Percentiles rank a stretch among this genome's conserved stretches.
phyloP scores from a whole-genome alignment of 164 flowering plant genomes.

The Kalanchoe fedtschenkoi region DNA sequence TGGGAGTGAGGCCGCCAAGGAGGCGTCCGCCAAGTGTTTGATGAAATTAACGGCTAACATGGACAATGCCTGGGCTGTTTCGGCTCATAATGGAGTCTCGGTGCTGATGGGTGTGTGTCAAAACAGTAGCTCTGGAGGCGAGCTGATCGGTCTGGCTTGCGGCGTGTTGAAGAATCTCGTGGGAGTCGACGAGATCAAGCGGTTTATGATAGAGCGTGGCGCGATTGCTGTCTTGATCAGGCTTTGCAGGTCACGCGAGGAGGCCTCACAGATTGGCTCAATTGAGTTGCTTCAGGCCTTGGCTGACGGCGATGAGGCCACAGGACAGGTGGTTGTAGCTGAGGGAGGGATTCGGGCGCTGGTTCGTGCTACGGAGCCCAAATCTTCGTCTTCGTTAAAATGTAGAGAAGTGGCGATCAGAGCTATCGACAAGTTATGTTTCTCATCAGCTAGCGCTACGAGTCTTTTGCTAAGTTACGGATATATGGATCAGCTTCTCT shows the following conservation, averaged over 20 bases:
- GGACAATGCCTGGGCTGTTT: constrained; percentile 84
- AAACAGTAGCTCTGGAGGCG: constrained; percentile 21
- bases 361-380: constrained; percentile 42
- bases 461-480: constrained; percentile 28
- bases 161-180: constrained; percentile 64
- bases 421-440: constrained; percentile 55
- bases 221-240: constrained; percentile 36
- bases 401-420: constrained; percentile 39
- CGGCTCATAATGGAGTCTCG: constrained; percentile 87
- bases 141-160: constrained; percentile 42
- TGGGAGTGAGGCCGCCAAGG: constrained; percentile 31
- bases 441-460: constrained; percentile 23
- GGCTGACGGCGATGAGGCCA: constrained; percentile 42
- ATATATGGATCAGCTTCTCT: constrained; percentile 47
- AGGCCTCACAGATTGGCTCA: constrained; percentile 37
- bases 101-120: constrained; percentile 48
- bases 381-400: constrained; percentile 32
- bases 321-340: constrained; percentile 29
- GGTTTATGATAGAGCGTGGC: constrained; percentile 74
- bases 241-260: constrained; percentile 41
- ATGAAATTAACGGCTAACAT: constrained; percentile 62
- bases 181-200: constrained; percentile 77
- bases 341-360: constrained; percentile 57
- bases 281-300: constrained; percentile 52
- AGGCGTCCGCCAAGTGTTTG: constrained; percentile 39